A percentile compares a stretch with the other conserved stretches of the same genome.
Evolutionary conservation across 2,329 filamentous ascomycete genomes (phyloP).

Genomic region (Cladosporium colombiae): DNA sequence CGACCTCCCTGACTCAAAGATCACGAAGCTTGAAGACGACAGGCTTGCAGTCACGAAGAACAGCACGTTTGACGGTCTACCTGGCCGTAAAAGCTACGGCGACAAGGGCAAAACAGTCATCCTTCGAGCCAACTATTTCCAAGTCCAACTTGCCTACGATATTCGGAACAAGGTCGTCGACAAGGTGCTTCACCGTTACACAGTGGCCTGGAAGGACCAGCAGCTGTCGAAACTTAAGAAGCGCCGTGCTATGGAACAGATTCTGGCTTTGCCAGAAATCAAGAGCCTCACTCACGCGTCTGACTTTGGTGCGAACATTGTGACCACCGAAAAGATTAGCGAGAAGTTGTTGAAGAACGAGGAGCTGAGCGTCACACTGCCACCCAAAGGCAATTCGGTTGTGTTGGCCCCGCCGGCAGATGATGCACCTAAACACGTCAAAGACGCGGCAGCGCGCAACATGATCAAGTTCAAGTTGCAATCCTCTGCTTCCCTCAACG

Average conservation of each 20-base stretch:
- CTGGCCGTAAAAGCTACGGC: constrained; percentile 41
- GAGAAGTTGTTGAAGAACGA: neutral
- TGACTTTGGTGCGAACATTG: constrained; percentile 43
- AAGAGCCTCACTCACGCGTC: constrained; percentile 37
- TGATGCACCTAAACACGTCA: constrained; percentile 18
- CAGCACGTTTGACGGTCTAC: constrained; percentile 32
- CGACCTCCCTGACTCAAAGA: constrained; percentile 26
- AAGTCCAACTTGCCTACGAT: constrained; percentile 41
- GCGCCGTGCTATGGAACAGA: constrained; percentile 49
- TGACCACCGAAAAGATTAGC: constrained; percentile 30
- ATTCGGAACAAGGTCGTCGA: constrained; percentile 25
- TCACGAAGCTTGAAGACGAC: constrained; percentile 31
- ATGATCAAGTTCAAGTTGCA: constrained; percentile 41
- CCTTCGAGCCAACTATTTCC: constrained; percentile 48
- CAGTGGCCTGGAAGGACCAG: constrained; percentile 38
- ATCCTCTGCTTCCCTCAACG: constrained; percentile 38
- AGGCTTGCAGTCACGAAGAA: constrained; percentile 28
- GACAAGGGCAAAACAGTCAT: constrained; percentile 40
- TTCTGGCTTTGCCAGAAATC: constrained; percentile 42
- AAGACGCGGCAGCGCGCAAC: constrained; percentile 32
- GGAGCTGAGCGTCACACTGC: neutral
- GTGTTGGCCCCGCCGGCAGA: neutral
- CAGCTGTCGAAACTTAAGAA: constrained; percentile 46
- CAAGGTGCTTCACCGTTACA: constrained; percentile 44
- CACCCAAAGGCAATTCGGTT: neutral